phyloP scores from a whole-genome alignment of 1,139 yeast genomes.

The Blastobotrys ciferrii region DNA sequence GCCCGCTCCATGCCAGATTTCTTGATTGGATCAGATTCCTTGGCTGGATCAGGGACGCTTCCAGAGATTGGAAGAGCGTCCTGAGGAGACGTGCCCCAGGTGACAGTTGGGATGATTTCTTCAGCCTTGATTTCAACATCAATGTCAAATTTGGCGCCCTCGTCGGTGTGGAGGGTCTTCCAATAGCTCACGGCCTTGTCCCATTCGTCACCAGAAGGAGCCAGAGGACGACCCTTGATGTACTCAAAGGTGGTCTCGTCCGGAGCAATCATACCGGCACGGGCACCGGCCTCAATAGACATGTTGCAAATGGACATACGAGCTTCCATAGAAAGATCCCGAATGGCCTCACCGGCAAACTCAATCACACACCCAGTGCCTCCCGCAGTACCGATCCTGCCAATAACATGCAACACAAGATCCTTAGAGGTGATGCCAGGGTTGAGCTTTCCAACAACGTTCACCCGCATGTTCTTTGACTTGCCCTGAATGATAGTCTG shows the following conservation, averaged over 20 bases:
- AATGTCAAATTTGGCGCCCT: constrained; percentile 82
- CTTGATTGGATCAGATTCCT: constrained; percentile 68
- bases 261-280: constrained; percentile 99
- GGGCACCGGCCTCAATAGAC: constrained; percentile 98
- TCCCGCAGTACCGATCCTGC: constrained; percentile 98
- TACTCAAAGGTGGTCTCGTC: constrained; percentile 85
- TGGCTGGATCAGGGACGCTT: constrained; percentile 81
- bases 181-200: constrained; percentile 90
- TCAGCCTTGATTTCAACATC: constrained; percentile 78
- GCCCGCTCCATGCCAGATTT: constrained; percentile 89
- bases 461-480: constrained; percentile 91
- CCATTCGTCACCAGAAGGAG: constrained; percentile 93
- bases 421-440: constrained; percentile 96
- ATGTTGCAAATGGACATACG: constrained; percentile 99
- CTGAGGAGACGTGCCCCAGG: constrained; percentile 99
- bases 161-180: constrained; percentile 83
- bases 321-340: constrained; percentile 91
- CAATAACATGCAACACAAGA: constrained; percentile 88
- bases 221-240: constrained; percentile 88
- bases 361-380: constrained; percentile 97
- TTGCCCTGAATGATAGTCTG: constrained; percentile 93
- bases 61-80: constrained; percentile 95
- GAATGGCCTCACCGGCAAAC: constrained; percentile 94
- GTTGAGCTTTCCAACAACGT: constrained; percentile 75
- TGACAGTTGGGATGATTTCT: constrained; percentile 91